These are phyloP conservation scores for Millerozyma acaciae DNA, from an alignment of 805 yeast genomes.

Conservation along the genomic window DNA sequence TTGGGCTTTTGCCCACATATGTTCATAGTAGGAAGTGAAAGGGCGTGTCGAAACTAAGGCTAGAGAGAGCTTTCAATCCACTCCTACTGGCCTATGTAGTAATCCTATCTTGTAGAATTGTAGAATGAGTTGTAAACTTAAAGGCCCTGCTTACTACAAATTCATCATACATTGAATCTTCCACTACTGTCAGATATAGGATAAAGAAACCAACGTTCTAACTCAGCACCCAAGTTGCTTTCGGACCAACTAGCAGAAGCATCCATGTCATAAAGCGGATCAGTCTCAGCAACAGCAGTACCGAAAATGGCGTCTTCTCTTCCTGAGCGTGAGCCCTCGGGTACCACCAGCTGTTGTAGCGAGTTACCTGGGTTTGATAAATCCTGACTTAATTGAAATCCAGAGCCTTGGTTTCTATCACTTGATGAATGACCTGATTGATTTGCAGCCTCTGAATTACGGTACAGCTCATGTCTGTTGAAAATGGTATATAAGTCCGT, in stretches of 20 bases:
- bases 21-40: no score
- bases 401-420: not conserved
- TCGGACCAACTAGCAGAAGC: slow-evolving; percentile 7
- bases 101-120: no score
- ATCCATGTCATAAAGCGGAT: slow-evolving; percentile 5
- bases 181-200: slow-evolving; percentile 10
- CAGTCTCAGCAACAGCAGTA: slow-evolving; percentile 6
- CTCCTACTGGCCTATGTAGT: no score
- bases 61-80: no score
- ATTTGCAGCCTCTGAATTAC: not conserved
- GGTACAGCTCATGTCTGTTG: not conserved
- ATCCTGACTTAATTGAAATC: not conserved
- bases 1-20: no score
- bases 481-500: slow-evolving; percentile 3
- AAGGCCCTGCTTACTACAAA: no score
- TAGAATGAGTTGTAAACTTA: no score
- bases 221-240: slow-evolving; percentile 9
- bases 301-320: slow-evolving; percentile 5
- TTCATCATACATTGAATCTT: not conserved
- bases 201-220: slow-evolving; percentile 12
- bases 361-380: not conserved
- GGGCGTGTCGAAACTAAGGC: no score
- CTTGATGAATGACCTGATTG: not conserved
- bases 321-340: slow-evolving; percentile 4
- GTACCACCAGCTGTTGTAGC: not conserved